These are phyloP conservation scores for Fusarium sp. DNA, from an alignment of 2,329 filamentous ascomycete species.

Conservation along the genomic window DNA sequence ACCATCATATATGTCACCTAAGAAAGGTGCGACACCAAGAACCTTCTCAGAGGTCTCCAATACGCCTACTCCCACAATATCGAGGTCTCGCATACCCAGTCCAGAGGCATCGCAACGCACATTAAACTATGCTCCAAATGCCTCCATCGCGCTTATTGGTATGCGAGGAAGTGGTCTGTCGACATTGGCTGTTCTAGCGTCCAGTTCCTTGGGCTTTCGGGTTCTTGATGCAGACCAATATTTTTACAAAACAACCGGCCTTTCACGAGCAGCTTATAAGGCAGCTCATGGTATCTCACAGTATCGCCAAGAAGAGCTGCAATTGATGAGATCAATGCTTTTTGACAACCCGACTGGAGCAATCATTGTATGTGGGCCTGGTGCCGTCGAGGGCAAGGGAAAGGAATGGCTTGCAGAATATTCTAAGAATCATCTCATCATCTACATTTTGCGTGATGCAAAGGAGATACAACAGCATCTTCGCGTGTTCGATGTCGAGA, in stretches of 20 bases:
- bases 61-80: neutral
- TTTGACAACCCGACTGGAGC: neutral
- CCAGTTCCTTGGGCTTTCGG: neutral
- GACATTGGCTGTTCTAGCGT: conserved; percentile 5
- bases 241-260: neutral
- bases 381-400: conserved; percentile 8
- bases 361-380: conserved; percentile 9
- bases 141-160: conserved; percentile 4
- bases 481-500: neutral
- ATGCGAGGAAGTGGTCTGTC: conserved; percentile 16
- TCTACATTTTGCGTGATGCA: conserved; percentile 3
- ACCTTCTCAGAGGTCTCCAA: neutral
- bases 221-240: conserved; percentile 15
- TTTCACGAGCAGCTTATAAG: conserved; percentile 1
- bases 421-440: neutral
- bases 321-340: conserved; percentile 8
- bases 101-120: neutral
- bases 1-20: neutral
- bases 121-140: neutral
- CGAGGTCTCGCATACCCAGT: neutral
- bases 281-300: neutral
- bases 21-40: neutral
- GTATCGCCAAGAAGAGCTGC: conserved; percentile 11
- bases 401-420: conserved; percentile 10
- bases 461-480: conserved; percentile 4